Evolutionary conservation across 192 early-diverging fungal species (phyloP).

Genomic region (Coemansia sp.): DNA sequence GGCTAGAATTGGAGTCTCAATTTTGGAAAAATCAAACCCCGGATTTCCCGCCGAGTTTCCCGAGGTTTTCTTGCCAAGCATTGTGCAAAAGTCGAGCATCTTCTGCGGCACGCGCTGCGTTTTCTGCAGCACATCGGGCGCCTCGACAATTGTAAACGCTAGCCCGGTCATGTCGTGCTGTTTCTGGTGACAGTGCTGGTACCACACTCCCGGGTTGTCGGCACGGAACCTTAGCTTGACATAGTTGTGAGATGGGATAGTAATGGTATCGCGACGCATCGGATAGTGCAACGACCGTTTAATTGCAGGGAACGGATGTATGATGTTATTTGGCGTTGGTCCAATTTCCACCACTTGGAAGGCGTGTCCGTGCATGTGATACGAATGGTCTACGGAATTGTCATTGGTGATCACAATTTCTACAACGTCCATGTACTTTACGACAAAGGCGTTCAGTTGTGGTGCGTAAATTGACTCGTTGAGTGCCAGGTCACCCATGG

Average conservation of each 20-base stretch:
- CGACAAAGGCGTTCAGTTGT: constrained; percentile 57
- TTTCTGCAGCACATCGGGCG: constrained; percentile 58
- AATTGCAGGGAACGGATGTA: not conserved
- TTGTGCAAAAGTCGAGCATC: constrained; percentile 60
- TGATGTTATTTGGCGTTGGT: constrained; percentile 51
- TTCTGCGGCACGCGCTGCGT: constrained; percentile 51
- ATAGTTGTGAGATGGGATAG: constrained; percentile 57
- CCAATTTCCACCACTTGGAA: constrained; percentile 65
- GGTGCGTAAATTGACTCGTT: constrained; percentile 60
- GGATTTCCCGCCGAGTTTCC: constrained; percentile 71
- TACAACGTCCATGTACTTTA: constrained; percentile 60
- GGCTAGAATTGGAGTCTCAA: not conserved
- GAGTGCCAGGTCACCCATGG: constrained; percentile 54
- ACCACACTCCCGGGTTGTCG: constrained; percentile 84
- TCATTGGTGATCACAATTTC: constrained; percentile 73
- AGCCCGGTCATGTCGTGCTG: constrained; percentile 11
- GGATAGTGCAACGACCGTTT: not conserved
- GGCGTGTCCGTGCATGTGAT: not conserved
- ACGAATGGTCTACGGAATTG: constrained; percentile 52
- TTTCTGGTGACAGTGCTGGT: constrained; percentile 55
- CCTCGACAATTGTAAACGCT: constrained; percentile 70
- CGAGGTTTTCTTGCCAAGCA: constrained; percentile 49
- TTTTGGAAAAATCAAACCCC: not conserved
- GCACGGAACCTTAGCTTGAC: constrained; percentile 69
- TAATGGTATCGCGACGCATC: constrained; percentile 66